Conservation (phyloP, 2,329 filamentous ascomycete genomes). For the Aspergillus ustus region DNA sequence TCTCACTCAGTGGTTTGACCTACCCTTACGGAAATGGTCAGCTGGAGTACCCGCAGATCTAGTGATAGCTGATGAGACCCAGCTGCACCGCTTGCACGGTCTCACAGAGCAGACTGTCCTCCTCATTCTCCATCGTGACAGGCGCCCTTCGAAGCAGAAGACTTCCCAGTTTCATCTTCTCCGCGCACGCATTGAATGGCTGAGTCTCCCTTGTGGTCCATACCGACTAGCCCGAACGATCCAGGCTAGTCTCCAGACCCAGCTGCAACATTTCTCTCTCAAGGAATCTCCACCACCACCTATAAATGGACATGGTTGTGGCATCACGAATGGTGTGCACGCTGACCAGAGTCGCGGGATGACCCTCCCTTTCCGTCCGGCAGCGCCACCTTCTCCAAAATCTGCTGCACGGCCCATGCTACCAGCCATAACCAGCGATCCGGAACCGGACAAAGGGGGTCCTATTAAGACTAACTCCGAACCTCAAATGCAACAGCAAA, state of each 20-base stretch:
- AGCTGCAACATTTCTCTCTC: background rate
- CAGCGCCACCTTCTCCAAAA: no score
- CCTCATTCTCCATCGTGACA: background rate
- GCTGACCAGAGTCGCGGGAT: background rate
- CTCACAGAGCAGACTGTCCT: background rate
- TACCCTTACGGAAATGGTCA: background rate
- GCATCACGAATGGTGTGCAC: background rate
- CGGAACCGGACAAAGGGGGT: no score
- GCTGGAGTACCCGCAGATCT: background rate
- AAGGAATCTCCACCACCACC: background rate
- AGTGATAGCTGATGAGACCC: background rate
- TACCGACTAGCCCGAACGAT: constrained; percentile 15
- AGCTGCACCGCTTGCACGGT: background rate
- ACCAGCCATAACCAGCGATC: background rate
- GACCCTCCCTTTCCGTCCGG: background rate
- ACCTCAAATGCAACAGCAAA: no score
- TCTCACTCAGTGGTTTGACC: background rate
- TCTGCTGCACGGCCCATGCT: background rate
- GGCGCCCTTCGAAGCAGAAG: background rate
- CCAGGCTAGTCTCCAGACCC: constrained; percentile 5
- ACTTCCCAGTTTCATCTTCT: background rate
- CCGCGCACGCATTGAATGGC: background rate
- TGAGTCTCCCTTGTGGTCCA: constrained; percentile 21
- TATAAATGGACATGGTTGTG: background rate
- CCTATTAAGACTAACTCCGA: no score